phyloP scores from a whole-genome alignment of 495 filamentous ascomycete genomes.

The Cenococcum geophilum region DNA sequence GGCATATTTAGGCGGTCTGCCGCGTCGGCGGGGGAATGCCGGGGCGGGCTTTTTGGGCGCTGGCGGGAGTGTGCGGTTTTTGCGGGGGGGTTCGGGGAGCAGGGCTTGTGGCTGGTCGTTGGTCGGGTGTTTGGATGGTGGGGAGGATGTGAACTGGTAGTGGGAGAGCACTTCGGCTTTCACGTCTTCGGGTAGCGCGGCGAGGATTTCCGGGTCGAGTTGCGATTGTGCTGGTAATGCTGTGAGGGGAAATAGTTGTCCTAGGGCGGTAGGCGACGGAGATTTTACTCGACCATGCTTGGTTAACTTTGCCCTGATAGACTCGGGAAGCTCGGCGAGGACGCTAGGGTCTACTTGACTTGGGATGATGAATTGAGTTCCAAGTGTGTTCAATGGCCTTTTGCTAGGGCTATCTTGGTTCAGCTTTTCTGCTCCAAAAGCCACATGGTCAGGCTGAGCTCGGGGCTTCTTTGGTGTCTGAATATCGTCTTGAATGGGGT shows the following conservation, averaged over 20 bases:
- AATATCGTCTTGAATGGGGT: conserved; percentile 49
- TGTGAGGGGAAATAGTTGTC: conserved; percentile 26
- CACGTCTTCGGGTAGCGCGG: conserved; percentile 75
- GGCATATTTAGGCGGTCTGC: conserved; percentile 32
- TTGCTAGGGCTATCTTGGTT: conserved; percentile 42
- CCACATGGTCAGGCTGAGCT: conserved; percentile 42
- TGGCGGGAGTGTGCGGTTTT: conserved; percentile 43
- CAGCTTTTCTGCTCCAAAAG: conserved; percentile 29
- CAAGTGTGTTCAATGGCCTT: conserved; percentile 68
- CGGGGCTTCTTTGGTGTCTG: conserved; percentile 63
- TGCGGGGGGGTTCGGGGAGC: conserved; percentile 55
- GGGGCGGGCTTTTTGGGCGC: conserved; percentile 49
- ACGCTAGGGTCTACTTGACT: conserved; percentile 69
- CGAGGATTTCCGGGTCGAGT: conserved; percentile 46
- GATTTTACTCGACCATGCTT: conserved; percentile 36
- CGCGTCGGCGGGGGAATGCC: conserved; percentile 50
- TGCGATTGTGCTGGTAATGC: conserved; percentile 37
- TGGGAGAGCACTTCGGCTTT: conserved; percentile 70
- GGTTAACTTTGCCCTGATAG: conserved; percentile 69
- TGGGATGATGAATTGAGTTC: conserved; percentile 85
- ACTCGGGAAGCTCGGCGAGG: conserved; percentile 67
- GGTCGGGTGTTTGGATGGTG: conserved; percentile 10
- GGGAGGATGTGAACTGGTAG: conserved; percentile 43
- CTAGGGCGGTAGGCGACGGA: conserved; percentile 13
- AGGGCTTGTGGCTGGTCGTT: conserved; percentile 36